Percentiles rank a stretch among this genome's conserved stretches.
Evolutionary conservation across 2,329 filamentous ascomycete genomes (phyloP).

Genomic region (Colletotrichum tropicicola): DNA sequence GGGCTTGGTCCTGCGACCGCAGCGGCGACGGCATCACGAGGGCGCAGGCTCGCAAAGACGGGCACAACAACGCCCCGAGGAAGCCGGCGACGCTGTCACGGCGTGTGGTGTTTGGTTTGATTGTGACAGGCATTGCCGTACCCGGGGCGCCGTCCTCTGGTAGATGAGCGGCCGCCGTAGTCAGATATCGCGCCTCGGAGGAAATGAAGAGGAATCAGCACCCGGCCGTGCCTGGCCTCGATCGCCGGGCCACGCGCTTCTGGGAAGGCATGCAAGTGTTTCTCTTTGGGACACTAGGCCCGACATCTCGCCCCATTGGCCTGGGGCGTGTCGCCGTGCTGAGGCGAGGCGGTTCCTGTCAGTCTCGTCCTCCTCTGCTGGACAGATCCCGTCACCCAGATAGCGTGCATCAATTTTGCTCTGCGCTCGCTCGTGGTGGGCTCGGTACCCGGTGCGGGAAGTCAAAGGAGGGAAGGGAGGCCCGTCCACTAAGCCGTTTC

Average conservation of each 20-base stretch:
- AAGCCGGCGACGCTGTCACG: not conserved
- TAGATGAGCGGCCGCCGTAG: not conserved
- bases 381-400: not conserved
- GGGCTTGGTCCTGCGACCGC: not conserved
- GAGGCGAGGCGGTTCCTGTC: not conserved
- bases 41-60: not conserved
- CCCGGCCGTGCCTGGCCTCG: slow-evolving; percentile 13
- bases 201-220: slow-evolving; percentile 2
- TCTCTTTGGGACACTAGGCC: slow-evolving; percentile 15
- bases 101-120: not conserved
- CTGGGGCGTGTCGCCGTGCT: not conserved
- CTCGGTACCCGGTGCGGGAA: slow-evolving; percentile 18
- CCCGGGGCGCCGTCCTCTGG: not conserved
- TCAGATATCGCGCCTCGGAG: too few relatives aligned
- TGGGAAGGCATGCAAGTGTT: not conserved
- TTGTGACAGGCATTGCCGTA: not conserved
- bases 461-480: slow-evolving; percentile 5
- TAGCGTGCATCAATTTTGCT: not conserved
- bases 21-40: not conserved
- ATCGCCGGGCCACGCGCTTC: slow-evolving; percentile 1
- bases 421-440: not conserved
- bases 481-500: slow-evolving; percentile 21
- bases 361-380: not conserved
- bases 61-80: not conserved
- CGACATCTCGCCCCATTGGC: slow-evolving; percentile 11